phyloP scores from a whole-genome alignment of 2,329 filamentous ascomycete genomes.

The Arachnopeziza araneosa region DNA sequence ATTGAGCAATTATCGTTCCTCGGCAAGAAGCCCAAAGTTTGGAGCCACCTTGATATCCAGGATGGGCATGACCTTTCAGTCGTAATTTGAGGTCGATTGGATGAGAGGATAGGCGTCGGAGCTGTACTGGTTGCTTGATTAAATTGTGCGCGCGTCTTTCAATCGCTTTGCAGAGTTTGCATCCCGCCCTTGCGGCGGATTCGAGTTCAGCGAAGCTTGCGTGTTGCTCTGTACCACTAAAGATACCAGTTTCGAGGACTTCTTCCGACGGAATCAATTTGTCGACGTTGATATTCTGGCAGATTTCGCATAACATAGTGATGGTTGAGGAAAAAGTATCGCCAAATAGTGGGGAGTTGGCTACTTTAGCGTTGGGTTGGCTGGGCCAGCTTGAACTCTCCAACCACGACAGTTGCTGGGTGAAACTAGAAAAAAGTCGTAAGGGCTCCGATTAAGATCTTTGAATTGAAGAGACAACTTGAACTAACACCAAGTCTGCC shows the following conservation, averaged over 20 bases:
- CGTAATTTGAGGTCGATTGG: neutral
- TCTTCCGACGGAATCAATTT: conserved; percentile 4
- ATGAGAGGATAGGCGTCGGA: neutral
- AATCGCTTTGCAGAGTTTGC: conserved; percentile 2
- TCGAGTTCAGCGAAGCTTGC: neutral
- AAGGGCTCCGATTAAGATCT: no score
- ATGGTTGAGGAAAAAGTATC: neutral
- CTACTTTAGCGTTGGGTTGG: no score
- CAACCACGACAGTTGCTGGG: no score
- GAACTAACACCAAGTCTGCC: no score
- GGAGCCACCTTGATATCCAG: conserved; percentile 1
- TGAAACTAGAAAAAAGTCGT: no score
- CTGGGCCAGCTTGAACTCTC: no score
- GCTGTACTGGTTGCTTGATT: neutral
- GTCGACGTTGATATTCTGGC: conserved; percentile 1
- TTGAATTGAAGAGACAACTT: no score
- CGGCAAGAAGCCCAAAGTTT: conserved; percentile 1
- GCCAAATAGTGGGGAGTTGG: no score
- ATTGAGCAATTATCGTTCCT: conserved; percentile 1
- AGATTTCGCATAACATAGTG: conserved; percentile 3
- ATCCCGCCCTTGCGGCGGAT: conserved; percentile 1
- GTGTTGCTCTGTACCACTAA: conserved; percentile 4
- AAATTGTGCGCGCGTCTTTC: neutral
- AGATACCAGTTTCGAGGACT: neutral
- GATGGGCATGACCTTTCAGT: neutral